Conservation (phyloP, 2,329 filamentous ascomycete species). For the Trichophyton rubrum region DNA sequence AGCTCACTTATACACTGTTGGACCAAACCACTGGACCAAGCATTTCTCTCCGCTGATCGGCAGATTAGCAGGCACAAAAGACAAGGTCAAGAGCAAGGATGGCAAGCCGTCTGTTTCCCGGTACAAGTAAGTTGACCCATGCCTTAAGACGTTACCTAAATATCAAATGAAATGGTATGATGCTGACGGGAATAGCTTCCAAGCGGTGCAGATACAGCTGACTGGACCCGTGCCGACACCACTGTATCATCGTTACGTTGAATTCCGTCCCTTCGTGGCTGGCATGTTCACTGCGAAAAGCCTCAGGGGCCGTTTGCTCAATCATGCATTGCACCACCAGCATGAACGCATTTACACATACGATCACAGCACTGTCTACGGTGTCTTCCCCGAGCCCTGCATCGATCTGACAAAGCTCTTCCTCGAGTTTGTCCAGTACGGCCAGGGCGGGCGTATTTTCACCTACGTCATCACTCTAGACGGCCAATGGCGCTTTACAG, state of each 20-base stretch:
- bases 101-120: conserved; percentile 49
- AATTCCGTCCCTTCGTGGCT: conserved; percentile 81
- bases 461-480: conserved; percentile 89
- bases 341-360: conserved; percentile 84
- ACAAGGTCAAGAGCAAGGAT: conserved; percentile 44
- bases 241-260: conserved; percentile 84
- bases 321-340: conserved; percentile 79
- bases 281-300: conserved; percentile 74
- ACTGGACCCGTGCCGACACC: conserved; percentile 65
- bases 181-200: conserved; percentile 50
- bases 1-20: conserved; percentile 65
- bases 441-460: conserved; percentile 73
- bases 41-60: conserved; percentile 87
- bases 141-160: background rate
- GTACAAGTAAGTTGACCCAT: conserved; percentile 53
- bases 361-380: conserved; percentile 61
- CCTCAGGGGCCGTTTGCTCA: conserved; percentile 64
- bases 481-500: conserved; percentile 76
- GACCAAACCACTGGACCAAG: conserved; percentile 62
- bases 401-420: conserved; percentile 65
- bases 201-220: conserved; percentile 83
- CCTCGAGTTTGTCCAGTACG: conserved; percentile 73
- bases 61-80: conserved; percentile 60
- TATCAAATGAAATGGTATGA: background rate
- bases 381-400: conserved; percentile 53